Evolutionary conservation across 495 filamentous ascomycete genomes (phyloP), one percentile per base, ranked within the genome.

Genomic region (Daldinia grandis): DNA sequence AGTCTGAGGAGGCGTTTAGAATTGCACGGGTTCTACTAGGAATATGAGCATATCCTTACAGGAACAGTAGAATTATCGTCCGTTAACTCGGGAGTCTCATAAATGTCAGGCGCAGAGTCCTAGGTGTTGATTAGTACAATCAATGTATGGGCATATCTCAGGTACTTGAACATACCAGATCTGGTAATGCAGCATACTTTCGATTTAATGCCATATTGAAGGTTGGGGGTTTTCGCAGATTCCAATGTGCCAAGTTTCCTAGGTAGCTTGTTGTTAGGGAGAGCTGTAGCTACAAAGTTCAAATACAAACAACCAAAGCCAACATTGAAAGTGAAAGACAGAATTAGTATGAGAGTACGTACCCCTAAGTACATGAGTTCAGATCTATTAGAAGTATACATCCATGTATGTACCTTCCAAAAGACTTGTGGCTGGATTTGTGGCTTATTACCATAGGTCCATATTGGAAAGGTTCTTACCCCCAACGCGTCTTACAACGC

Each of bases 31-130:
- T 7, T 0, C n/a, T 53, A 56, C 50, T 12, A 15, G 27, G 44
- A 8, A 14, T 40, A 25, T 25, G 17, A 15, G 24, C 15, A 35
- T 40, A n/a, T 65, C 74, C 81, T 68, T 76, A 96, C 92, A 31
- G 87, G 92, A 63, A 93, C 77, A 38, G 94, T 98, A 28, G 93
- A 97, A 57, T 85, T 90, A 76, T 95, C 94, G 73, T 97, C 93
- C 25, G 88, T 93, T 70, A 97, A 82, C 64, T 95, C 93, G 74
- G 94, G 94, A 51, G 94, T 97, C 81, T 97, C 94, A 82, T 98
- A 98, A 74, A 96, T 91, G 76, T 97, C 94, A 78, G 94, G 94
- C 25, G 93, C 92, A 25, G 88, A 89, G 76, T 98, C 94, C 93
- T 95, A 66, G 19, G 4, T 35, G 54, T 42, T 17, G 31, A 66